Base-by-base conservation (phyloP, 2,329 filamentous ascomycete species). In the Fusarium sp. region DNA sequence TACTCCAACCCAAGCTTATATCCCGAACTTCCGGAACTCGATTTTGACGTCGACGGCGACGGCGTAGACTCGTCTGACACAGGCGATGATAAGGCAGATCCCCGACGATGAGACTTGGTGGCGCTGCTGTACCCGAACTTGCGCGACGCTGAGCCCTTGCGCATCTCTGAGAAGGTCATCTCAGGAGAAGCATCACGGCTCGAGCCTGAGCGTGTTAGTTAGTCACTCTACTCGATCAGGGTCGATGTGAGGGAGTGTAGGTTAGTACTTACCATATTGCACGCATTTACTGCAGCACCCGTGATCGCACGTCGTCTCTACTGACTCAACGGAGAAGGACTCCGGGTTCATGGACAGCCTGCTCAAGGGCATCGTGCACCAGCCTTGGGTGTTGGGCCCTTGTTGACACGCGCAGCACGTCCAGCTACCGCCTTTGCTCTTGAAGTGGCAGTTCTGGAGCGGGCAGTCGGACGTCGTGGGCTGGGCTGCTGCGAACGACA, bases 341-440 rank as follows among this genome's bases (percentile, higher is more conserved):
- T 77, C 67, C 8, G 73, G 61, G 57, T 78, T 79, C 49, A 72
- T 73, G 47, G 72, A 56, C 64, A 75, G 68, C 38, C 73, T 75
- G 28, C 67, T 69, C 36, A 72, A 74, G 14, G 77, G 74, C 64
- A 79, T 80, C 11, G 77, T 79, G 71, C 85, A 88, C 85, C 85
- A 87, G 8, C 85, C 85, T 60, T 80, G 77, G 2, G 75, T 80
- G 69, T 88, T 87, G 19, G 84, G 82, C 0, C 83, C 83, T 38
- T 83, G 78, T 4, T 80, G 76, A 68, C 85, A 88, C 32, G 78
- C 70, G 73, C 85, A 88, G 66, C 85, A 88, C n/a, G 77, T 81
- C 85, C 85, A 87, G 28, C 74, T 79, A 19, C 83, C 81, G 38
- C 80, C 83, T 34, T 85, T 79, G 46, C 79, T 78, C 55, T 80